Evolutionary conservation across 306 rosid genomes (phyloP), one percentile per base, ranked within the genome.

Genomic region (Bauhinia variegata): DNA sequence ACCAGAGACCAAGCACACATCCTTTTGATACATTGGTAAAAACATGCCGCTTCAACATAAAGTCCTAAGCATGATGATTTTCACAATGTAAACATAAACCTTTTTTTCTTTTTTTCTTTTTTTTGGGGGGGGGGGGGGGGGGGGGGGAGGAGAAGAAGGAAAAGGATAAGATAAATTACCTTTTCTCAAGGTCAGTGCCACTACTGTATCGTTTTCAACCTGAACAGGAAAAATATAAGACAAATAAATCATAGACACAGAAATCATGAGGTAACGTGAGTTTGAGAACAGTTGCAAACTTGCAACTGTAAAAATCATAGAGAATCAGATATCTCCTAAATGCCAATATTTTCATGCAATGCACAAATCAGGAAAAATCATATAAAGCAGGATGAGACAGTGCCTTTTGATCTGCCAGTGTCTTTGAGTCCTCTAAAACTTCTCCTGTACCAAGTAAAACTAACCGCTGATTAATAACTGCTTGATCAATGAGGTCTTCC

Each of bases 201-300:
- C 88, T 56, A 89, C 87, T 13, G 86, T 84, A 67, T 92, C 96
- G 58, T 88, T 92, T 78, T 89, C 98, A 64, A 92, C 92, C 96
- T 92, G 93, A 54, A 78, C 30, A 36, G 37, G 31, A 63, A 43
- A 37, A 60, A 58, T 48, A 36, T 36, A 28, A 6, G 8, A 44
- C 37, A 36, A 16, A 17, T 42, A 9, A 13, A 48, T 43, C 11
- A 28, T n/a, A n/a, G n/a, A n/a, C n/a, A n/a, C n/a, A n/a, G n/a
- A n/a, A n/a, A n/a, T 65, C 16, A 49, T 66, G 15, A 31, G 18
- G 10, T 33, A n/a, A n/a, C n/a, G n/a, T n/a, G n/a, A n/a, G n/a
- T n/a, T n/a, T n/a, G n/a, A n/a, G n/a, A n/a, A n/a, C n/a, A 18
- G 43, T 14, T 65, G 6, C n/a, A n/a, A n/a, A n/a, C n/a, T n/a